Evolutionary conservation across 345 rosid genomes (phyloP).

Genomic region (Bretschneidera sinensis): DNA sequence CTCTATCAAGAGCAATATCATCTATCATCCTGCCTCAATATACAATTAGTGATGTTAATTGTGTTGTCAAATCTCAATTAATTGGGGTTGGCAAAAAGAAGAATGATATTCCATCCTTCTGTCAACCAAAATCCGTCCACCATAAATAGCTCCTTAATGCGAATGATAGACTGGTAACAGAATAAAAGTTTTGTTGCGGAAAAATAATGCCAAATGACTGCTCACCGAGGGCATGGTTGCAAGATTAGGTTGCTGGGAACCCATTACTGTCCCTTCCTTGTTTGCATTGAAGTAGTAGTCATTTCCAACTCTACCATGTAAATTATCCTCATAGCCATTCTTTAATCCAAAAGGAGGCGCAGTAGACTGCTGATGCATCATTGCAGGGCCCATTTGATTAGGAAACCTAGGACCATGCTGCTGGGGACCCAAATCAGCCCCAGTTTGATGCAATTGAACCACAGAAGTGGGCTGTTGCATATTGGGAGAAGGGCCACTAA

Average conservation of each 20-base stretch:
- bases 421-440: conserved; percentile 48
- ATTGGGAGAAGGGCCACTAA: conserved; percentile 44
- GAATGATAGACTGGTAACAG: background rate
- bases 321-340: conserved; percentile 44
- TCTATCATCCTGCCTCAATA: background rate
- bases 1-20: background rate
- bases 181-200: background rate
- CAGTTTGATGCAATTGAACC: conserved; percentile 49
- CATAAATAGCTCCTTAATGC: background rate
- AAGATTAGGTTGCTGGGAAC: conserved; percentile 53
- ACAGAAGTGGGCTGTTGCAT: conserved; percentile 39
- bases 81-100: too few relatives aligned
- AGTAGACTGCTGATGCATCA: conserved; percentile 53
- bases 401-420: conserved; percentile 54
- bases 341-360: conserved; percentile 44
- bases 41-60: too few relatives aligned
- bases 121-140: background rate
- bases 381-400: conserved; percentile 45
- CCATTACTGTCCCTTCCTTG: conserved; percentile 54
- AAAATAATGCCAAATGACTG: conserved; percentile 33
- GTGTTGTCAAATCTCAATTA: background rate
- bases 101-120: background rate
- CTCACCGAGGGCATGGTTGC: conserved; percentile 52
- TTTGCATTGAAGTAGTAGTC: conserved; percentile 42
- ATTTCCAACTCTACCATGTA: conserved; percentile 55